Conservation (phyloP, 768 basidiomycete species). For the Russula sp. region DNA sequence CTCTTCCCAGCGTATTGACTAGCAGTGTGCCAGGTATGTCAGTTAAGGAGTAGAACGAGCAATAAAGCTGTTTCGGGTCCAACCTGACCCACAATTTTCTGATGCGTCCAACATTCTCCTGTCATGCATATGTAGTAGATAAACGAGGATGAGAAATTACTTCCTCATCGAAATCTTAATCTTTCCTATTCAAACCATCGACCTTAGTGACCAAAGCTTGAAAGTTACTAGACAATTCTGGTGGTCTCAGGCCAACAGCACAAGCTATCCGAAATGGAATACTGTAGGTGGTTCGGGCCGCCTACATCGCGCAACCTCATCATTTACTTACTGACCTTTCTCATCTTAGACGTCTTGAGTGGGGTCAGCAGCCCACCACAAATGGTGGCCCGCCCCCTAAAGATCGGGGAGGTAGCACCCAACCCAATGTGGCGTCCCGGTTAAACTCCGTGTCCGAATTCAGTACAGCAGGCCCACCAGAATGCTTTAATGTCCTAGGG, state of each 20-base stretch:
- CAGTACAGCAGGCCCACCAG: background rate
- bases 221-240: background rate
- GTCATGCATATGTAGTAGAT: background rate
- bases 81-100: background rate
- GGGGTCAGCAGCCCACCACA: background rate
- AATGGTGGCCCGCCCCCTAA: background rate
- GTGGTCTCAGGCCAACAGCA: background rate
- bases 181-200: background rate
- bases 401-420: background rate
- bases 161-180: background rate
- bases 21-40: conserved; percentile 41
- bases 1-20: conserved; percentile 69
- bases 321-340: background rate
- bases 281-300: background rate
- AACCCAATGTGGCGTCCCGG: background rate
- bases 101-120: background rate
- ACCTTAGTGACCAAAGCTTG: background rate
- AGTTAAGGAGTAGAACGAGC: conserved; percentile 13
- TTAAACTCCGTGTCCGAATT: background rate
- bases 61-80: background rate
- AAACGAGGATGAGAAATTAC: background rate
- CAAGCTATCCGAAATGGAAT: background rate
- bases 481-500: too few relatives aligned
- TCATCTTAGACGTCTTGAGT: background rate
- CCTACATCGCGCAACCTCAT: background rate